phyloP scores from a whole-genome alignment of 2,329 filamentous ascomycete species.

The Septoria petroselini region DNA sequence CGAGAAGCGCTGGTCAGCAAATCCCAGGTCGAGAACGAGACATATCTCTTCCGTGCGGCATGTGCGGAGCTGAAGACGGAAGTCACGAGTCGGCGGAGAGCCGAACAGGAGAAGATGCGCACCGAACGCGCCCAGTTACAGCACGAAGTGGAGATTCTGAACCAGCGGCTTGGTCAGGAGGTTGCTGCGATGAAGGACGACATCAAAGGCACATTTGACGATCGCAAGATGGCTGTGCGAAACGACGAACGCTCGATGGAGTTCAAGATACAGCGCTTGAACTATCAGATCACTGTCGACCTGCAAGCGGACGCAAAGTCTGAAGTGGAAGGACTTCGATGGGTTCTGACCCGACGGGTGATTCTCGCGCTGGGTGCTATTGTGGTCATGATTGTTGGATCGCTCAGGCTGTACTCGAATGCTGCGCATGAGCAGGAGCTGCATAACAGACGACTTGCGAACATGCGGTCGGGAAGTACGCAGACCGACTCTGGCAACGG shows the following conservation, averaged over 20 bases:
- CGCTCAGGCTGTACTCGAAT: constrained; percentile 42
- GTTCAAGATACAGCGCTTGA: constrained; percentile 82
- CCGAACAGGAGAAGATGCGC: constrained; percentile 75
- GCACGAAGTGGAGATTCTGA: constrained; percentile 91
- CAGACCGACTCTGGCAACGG: constrained; percentile 28
- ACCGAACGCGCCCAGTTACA: constrained; percentile 81
- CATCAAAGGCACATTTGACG: constrained; percentile 93
- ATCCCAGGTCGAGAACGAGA: constrained; percentile 88
- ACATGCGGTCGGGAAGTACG: constrained; percentile 29
- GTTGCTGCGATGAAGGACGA: constrained; percentile 78
- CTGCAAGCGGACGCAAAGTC: constrained; percentile 88
- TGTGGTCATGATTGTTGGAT: constrained; percentile 46
- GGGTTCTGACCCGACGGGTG: constrained; percentile 70
- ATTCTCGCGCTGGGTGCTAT: constrained; percentile 56
- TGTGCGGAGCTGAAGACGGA: constrained; percentile 89
- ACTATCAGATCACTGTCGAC: constrained; percentile 90
- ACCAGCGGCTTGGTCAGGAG: constrained; percentile 81
- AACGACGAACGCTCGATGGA: constrained; percentile 85
- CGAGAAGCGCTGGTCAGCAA: constrained; percentile 80
- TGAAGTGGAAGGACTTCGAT: constrained; percentile 85
- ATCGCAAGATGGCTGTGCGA: constrained; percentile 86
- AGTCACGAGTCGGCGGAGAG: constrained; percentile 71
- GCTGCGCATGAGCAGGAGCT: constrained; percentile 41
- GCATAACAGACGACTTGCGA: constrained; percentile 40
- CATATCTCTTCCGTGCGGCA: constrained; percentile 89